Evolutionary conservation across 208 protist species (phyloP), one percentile per base, ranked within the genome.

Genomic region (Trypanosomatidae sp.): DNA sequence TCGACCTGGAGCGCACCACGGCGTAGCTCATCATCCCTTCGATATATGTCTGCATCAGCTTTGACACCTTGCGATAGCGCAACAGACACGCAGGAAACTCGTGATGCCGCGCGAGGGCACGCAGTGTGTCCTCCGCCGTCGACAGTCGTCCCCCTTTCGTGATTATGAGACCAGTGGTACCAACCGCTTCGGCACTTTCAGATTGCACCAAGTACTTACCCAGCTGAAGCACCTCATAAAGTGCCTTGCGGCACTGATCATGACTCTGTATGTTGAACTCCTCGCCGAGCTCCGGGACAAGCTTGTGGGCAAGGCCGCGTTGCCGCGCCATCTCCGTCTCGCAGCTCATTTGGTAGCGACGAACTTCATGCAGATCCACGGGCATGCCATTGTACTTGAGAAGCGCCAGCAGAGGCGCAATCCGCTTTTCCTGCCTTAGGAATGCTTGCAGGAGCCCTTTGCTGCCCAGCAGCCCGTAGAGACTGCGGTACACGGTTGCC

Each of bases 141-240:
- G 93, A 97, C 19, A 94, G 77, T 50, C 90, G 91, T n/a, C 93
- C 93, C 66, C 87, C 82, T 62, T 92, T 94, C 22, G 92, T 97
- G 56, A 90, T 82, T 41, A 62, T 84, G 22, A 94, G 30, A 0
- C 80, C 71, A 5, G 74, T 49, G 12, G 77, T 74, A 8, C 59
- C 72, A 1, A 77, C 71, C 2, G 50, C 41, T 55, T 65, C 71
- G n/a, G 69, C 69, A 25, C 56, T 73, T 56, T 39, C 65, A 3
- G 36, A 49, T 12, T 47, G 53, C 28, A 75, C 56, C 46, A 95
- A 75, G 60, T 89, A 69, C 60, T 75, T 81, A 30, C 90, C 90
- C n/a, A 97, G 85, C 33, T 85, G 70, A 22, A 97, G 88, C n/a
- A 93, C 81, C n/a, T 95, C 88, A 69, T 93, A 97, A 6, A 97